Evolutionary conservation across 2,329 filamentous ascomycete species (phyloP), one percentile per base, ranked within the genome.

Genomic region (Acrocalymma vagum): DNA sequence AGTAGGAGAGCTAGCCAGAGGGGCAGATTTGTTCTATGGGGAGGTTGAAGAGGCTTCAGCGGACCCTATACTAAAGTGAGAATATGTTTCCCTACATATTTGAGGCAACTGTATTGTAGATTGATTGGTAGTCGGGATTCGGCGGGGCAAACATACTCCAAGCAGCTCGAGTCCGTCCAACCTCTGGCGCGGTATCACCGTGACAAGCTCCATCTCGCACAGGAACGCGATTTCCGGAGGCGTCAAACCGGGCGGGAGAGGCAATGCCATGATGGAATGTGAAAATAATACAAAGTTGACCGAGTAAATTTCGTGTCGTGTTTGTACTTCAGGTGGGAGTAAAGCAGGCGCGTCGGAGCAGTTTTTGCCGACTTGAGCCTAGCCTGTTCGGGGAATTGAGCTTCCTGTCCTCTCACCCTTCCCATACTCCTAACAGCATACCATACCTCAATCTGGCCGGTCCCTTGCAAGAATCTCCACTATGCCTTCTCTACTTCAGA

Each of bases 121-220:
- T 6, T 32, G 23, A 23, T 34, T 16, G 16, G 22, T 57, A 38
- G 61, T 35, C 59, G 55, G 57, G 55, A 52, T 44, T 53, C 63
- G 45, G 60, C 51, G 66, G 61, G 63, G 62, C 58, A 57, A 44
- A 83, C 87, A 77, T 78, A 97, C 94, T 53, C 87, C 85, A 39
- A 99, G 82, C 48, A 99, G 81, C 58, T 89, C 80, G 50, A 99
- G 87, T 55, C 83, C 84, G 54, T 96, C 91, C 37, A 99, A 84
- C 51, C 88, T 83, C 70, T 97, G 92, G 38, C 94, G 88, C 23
- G 94, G 94, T 33, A 97, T 84, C 15, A 99, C 82, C 0, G 92
- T 96, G 40, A 99, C 88, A 61, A 90, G 83, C 75, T 97, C 93
- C 91, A 96, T 97, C 75, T 99, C 94, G 71, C 92, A 96, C 18